These are phyloP conservation scores for Acer saccharum DNA, from an alignment of 345 rosid genomes.

Conservation along the genomic window DNA sequence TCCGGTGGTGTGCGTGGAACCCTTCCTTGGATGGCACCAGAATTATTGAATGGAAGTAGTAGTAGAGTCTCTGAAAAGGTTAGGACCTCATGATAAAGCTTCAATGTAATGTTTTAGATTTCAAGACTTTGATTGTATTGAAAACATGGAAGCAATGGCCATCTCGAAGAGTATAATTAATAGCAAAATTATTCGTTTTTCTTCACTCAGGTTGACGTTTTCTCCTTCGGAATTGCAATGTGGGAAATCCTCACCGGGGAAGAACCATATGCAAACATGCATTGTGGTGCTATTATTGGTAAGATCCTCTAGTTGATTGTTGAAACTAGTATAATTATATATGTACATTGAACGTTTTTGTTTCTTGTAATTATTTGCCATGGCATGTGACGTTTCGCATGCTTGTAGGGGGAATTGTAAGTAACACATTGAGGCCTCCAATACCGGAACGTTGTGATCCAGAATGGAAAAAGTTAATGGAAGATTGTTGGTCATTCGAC, in stretches of 20 bases:
- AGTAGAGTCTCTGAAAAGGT: slow-evolving; percentile 90
- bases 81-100: background rate
- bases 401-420: slow-evolving; percentile 80
- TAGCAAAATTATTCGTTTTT: slow-evolving; percentile 1
- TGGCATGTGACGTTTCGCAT: background rate
- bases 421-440: slow-evolving; percentile 72
- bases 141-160: background rate
- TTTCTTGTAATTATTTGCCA: background rate
- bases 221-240: slow-evolving; percentile 81
- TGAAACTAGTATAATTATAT: background rate
- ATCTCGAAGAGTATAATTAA: background rate
- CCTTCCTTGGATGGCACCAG: slow-evolving; percentile 99
- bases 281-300: slow-evolving; percentile 97
- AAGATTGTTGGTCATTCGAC: slow-evolving; percentile 84
- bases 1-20: slow-evolving; percentile 96
- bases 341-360: background rate
- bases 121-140: background rate
- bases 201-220: slow-evolving; percentile 80
- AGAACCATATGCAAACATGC: slow-evolving; percentile 91
- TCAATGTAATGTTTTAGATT: background rate
- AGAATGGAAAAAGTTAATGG: slow-evolving; percentile 80
- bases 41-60: slow-evolving; percentile 75
- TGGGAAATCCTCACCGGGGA: slow-evolving; percentile 89
- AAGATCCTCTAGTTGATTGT: slow-evolving; percentile 12
- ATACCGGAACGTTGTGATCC: slow-evolving; percentile 69